Percentiles rank a stretch among this genome's conserved stretches.
phyloP scores from a whole-genome alignment of 805 yeast species.

The Kuraishia ogatae region DNA sequence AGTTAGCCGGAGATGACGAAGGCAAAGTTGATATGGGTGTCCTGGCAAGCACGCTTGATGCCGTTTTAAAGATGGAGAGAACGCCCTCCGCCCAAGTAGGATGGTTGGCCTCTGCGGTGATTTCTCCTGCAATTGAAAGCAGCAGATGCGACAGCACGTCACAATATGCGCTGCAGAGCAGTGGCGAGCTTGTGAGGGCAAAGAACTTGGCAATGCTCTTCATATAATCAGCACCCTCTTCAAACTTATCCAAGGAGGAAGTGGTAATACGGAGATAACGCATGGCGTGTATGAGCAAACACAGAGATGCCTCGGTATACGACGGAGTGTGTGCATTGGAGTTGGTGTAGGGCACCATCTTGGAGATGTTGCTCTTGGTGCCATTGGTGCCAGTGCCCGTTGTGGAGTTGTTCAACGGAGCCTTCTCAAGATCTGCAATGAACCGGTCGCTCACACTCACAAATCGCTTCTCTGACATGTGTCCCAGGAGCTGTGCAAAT shows the following conservation, averaged over 20 bases:
- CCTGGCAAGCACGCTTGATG: conserved; percentile 35
- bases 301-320: conserved; percentile 47
- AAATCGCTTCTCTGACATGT: conserved; percentile 80
- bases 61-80: conserved; percentile 43
- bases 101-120: conserved; percentile 92
- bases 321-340: conserved; percentile 17
- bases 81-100: conserved; percentile 91
- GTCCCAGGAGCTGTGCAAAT: conserved; percentile 82
- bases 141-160: conserved; percentile 73
- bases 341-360: conserved; percentile 3
- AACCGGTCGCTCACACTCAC: conserved; percentile 87
- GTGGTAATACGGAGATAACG: conserved; percentile 68
- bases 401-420: conserved; percentile 32
- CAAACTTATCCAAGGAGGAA: conserved; percentile 83
- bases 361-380: background rate
- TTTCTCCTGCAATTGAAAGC: conserved; percentile 72
- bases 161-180: conserved; percentile 69
- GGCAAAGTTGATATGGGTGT: conserved; percentile 27
- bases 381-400: conserved; percentile 24
- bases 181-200: conserved; percentile 50
- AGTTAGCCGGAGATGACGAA: too few species aligned
- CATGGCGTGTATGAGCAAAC: conserved; percentile 86
- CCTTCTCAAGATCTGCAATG: conserved; percentile 83
- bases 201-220: conserved; percentile 83
- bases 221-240: conserved; percentile 87